Base-by-base conservation (phyloP, 2,329 filamentous ascomycete species). In the Aspergillus nomiae region DNA sequence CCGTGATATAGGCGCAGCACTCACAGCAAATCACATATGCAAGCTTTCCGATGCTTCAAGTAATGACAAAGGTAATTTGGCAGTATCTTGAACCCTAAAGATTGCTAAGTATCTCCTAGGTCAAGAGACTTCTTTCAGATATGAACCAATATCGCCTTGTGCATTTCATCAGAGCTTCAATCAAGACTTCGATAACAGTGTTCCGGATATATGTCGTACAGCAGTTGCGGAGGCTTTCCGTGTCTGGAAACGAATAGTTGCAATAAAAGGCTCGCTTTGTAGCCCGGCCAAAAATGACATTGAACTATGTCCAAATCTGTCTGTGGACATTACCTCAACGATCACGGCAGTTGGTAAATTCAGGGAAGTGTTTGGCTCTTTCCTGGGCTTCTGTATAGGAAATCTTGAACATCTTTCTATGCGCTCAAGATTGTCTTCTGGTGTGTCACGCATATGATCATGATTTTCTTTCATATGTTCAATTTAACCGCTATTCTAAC, bases 1-100 rank as follows among this genome's bases (percentile, higher is more conserved):
- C 34, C 70, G 70, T 19, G 69, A 71, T 41, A 70, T 66, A 11
- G 70, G 70, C 12, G 70, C 69, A 34, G 66, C 66, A 19, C 63
- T 72, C 4, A 62, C 64, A 19, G 61, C 53, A 26, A 32, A 66
- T 43, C 60, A 64, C 7, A 38, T 57, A 26, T 71, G 67, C 36
- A 69, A 57, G 43, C 50, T 71, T 26, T 64, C 65, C 21, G 9
- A 10, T 4, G 10, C 60, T 28, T 51, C 60, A 45, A 21, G 32
- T 11, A 14, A 59, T 8, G 16, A 14, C 2, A 60, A 59, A 60
- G 56, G 68, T 67, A 50, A 56, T 30, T 55, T 26, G 36, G 1
- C 5, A 38, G 8, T 38, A 11, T 10, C 16, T 41, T 19, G 7
- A 41, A n/a, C 19, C 0, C 9, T 4, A n/a, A 10, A 0, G 1